A percentile compares a stretch with the other conserved stretches of the same genome.
phyloP scores from a whole-genome alignment of 1,284 basidiomycete genomes.

The Sporisorium reilianum region DNA sequence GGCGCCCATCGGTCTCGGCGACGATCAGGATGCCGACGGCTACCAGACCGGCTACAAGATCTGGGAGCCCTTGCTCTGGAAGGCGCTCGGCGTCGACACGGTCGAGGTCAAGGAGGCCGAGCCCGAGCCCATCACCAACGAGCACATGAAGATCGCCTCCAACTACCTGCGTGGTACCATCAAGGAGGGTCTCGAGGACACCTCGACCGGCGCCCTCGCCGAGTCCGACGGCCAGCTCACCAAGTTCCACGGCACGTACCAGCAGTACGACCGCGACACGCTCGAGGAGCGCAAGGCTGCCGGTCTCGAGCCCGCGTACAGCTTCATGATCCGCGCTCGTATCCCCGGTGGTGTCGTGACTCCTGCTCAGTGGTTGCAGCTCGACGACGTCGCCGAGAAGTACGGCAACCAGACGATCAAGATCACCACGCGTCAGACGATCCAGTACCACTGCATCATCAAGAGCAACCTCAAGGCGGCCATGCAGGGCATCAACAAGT shows the following conservation, averaged over 20 bases:
- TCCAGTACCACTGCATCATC: slow-evolving; percentile 99
- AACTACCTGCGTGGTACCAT: slow-evolving; percentile 96
- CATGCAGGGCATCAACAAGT: slow-evolving; percentile 95
- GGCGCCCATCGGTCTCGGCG: slow-evolving; percentile 79
- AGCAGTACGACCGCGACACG: slow-evolving; percentile 92
- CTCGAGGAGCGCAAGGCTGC: slow-evolving; percentile 93
- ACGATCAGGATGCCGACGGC: slow-evolving; percentile 98
- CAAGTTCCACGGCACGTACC: slow-evolving; percentile 88
- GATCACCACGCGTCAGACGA: slow-evolving; percentile 97
- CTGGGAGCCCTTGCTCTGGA: slow-evolving; percentile 95
- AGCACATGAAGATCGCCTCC: slow-evolving; percentile 98
- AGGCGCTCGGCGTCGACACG: slow-evolving; percentile 89
- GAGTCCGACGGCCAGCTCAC: slow-evolving; percentile 92
- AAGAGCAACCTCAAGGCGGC: slow-evolving; percentile 95
- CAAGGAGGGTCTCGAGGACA: slow-evolving; percentile 85
- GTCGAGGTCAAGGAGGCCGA: slow-evolving; percentile 91
- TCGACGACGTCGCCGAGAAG: slow-evolving; percentile 95
- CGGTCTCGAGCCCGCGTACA: slow-evolving; percentile 94
- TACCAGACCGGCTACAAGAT: slow-evolving; percentile 93
- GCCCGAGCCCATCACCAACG: slow-evolving; percentile 97
- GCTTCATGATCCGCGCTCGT: slow-evolving; percentile 98
- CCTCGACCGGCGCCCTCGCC: slow-evolving; percentile 87
- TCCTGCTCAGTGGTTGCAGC: slow-evolving; percentile 91
- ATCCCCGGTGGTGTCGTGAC: slow-evolving; percentile 95
- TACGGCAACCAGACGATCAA: slow-evolving; percentile 95